Evolutionary conservation across 192 early-diverging fungal genomes (phyloP), one percentile per base, ranked within the genome.

Genomic region (Podochytrium sp.): DNA sequence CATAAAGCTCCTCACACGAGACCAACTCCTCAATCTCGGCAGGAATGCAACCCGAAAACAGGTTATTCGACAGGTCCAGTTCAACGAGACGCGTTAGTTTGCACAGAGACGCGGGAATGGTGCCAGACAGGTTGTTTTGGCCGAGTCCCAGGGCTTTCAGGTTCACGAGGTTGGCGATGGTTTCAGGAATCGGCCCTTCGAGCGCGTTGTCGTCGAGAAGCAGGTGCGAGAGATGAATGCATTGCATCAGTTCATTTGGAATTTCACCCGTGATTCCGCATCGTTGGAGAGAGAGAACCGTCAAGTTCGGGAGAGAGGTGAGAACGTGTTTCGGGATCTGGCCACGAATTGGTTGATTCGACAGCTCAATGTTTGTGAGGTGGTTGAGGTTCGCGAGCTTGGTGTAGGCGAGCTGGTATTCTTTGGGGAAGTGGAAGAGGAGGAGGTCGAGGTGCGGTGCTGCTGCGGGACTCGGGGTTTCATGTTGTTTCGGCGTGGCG

Each of bases 1-100:
- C 23, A 50, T 4, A 23, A 0, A 55, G 16, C 30, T 55, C 25
- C 52, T 10, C 30, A 20, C 20, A 25, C 40, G 23, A 5, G 16
- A 55, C 7, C 7, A 66, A 16, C 42, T 66, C 3, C n/a, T 42
- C 64, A 47, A 66, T 38, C 64, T 66, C 64, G 25, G 10, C 16
- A 14, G 64, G 64, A 12, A 66, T 66, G 38, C 37, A 6, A n/a
- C 40, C 38, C 18, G 16, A 12, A 14, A 66, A 43, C 40, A 3
- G 10, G 38, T 66, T 66, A 7, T 20, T 27, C 10, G 10, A 23
- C 52, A 55, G 23, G 23, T 55, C 7, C 25, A 55, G 30, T 29
- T 10, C 10, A 7, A 6, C 25, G 5, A 55, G 25, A 10, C 7
- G 7, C 25, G 23, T 23, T 6, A 55, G 25, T 29, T 23, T 5